Base-by-base conservation (phyloP, 176 grass and related monocot species). In the Alloteropsis semialata region DNA sequence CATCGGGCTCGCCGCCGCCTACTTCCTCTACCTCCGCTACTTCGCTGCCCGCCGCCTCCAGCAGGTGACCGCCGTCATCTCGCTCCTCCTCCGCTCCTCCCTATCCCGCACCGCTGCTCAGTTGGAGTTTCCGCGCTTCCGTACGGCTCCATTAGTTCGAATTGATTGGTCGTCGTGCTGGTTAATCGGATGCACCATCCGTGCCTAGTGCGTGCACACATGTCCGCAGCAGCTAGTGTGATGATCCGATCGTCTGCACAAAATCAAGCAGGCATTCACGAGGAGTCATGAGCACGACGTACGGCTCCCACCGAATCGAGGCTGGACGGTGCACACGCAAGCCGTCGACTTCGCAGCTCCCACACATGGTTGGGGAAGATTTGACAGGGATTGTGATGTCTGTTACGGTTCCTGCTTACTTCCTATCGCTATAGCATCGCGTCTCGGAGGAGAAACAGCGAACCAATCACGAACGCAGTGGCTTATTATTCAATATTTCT, bases 21-120 rank as follows among this genome's bases (percentile, higher is more conserved):
- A 72, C 83, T 48, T 90, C 78, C 37, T 77, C 83, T 72, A 86
- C 83, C 72, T 86, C 78, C 88, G 78, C 78, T 78, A 48, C 78
- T 21, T 86, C 72, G 54, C 65, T 17, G 64, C 83, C 5, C 78
- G 37, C 73, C 77, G 21, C 5, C 78, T 82, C 65, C 78, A 84
- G 81, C 70, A 81, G 87, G 87, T 89, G 19, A 83, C 7, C 64
- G 27, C 8, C 39, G 0, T 17, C 19, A 2, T 27, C 27, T 6
- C 19, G 5, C 10, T n/a, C n/a, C n/a, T n/a, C 10, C 30, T 14
- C 36, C 8, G 21, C 63, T 9, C 50, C 19, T 54, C 38, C 6
- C 11, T 16, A 11, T 3, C 16, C 42, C 12, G 5, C 41, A 18
- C 19, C 1, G 42, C 10, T 29, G 14, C 41, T 27, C 27, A 12